A percentile compares a stretch with the other conserved stretches of the same genome.
These are phyloP conservation scores for Starmerella gropengiesseri DNA, from an alignment of 805 yeast genomes.

Conservation along the genomic window DNA sequence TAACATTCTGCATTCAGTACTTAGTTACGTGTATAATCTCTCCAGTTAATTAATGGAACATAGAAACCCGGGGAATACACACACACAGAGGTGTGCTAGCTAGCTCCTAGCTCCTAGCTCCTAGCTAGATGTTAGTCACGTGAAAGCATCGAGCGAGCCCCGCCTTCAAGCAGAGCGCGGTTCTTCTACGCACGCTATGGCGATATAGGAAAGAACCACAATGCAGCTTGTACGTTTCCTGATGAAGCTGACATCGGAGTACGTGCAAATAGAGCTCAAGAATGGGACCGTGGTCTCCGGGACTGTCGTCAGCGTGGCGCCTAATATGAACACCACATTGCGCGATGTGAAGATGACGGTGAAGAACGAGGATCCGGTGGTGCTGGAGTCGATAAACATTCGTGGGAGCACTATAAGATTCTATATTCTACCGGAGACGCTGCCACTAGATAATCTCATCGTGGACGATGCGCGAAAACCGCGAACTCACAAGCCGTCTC, in stretches of 20 bases:
- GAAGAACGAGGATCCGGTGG: slow-evolving; percentile 54
- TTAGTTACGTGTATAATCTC: too few relatives aligned
- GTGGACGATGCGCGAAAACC: slow-evolving; percentile 37
- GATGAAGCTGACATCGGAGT: slow-evolving; percentile 75
- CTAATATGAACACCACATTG: slow-evolving; percentile 79
- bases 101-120: too few relatives aligned
- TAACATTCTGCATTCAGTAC: too few relatives aligned
- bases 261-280: slow-evolving; percentile 81
- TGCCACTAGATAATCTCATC: slow-evolving; percentile 47
- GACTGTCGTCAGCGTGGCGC: slow-evolving; percentile 71
- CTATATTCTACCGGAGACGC: slow-evolving; percentile 72
- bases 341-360: slow-evolving; percentile 72
- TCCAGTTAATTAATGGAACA: too few relatives aligned
- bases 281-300: slow-evolving; percentile 85
- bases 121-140: too few relatives aligned
- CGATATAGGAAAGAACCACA: too few relatives aligned
- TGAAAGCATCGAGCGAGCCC: too few relatives aligned
- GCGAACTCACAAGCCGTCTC: slow-evolving; percentile 17
- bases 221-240: slow-evolving; percentile 42
- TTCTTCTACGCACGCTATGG: too few relatives aligned
- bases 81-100: too few relatives aligned
- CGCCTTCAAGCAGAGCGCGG: too few relatives aligned
- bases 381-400: slow-evolving; percentile 67
- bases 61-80: too few relatives aligned
- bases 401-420: slow-evolving; percentile 84